Conservation (phyloP, 768 basidiomycete species). For the Phallus indusiatus region DNA sequence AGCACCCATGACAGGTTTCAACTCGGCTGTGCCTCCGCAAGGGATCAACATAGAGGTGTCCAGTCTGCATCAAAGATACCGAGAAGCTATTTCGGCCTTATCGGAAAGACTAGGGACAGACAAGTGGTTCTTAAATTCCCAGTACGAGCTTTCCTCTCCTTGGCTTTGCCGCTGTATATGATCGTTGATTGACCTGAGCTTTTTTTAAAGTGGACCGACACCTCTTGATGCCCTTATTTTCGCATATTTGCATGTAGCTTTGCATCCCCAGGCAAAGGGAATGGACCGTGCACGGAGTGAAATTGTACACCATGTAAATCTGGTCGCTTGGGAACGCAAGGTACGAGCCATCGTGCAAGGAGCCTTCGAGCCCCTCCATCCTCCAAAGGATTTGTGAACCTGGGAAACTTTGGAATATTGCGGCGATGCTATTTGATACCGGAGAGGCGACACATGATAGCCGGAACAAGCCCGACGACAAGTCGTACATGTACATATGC, state of each 20-base stretch:
- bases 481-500: background rate
- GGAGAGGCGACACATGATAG: background rate
- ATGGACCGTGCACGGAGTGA: conserved; percentile 39
- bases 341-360: conserved; percentile 50
- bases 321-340: conserved; percentile 70
- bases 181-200: background rate
- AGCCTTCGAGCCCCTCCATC: conserved; percentile 29
- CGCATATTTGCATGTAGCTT: conserved; percentile 66
- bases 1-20: conserved; percentile 60
- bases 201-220: conserved; percentile 50
- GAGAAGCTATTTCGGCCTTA: conserved; percentile 62
- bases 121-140: conserved; percentile 73
- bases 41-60: conserved; percentile 37
- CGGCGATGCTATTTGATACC: background rate
- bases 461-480: background rate
- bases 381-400: background rate
- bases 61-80: conserved; percentile 34
- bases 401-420: background rate
- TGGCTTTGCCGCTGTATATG: background rate
- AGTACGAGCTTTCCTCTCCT: conserved; percentile 28
- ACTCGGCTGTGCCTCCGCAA: conserved; percentile 49
- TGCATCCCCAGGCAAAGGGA: conserved; percentile 33
- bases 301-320: conserved; percentile 62
- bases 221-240: conserved; percentile 75
- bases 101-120: conserved; percentile 69